Percentiles rank a stretch among this genome's conserved stretches.
These are phyloP conservation scores for Pseudoturritis turrita DNA, from an alignment of 345 rosid genomes.

Conservation along the genomic window DNA sequence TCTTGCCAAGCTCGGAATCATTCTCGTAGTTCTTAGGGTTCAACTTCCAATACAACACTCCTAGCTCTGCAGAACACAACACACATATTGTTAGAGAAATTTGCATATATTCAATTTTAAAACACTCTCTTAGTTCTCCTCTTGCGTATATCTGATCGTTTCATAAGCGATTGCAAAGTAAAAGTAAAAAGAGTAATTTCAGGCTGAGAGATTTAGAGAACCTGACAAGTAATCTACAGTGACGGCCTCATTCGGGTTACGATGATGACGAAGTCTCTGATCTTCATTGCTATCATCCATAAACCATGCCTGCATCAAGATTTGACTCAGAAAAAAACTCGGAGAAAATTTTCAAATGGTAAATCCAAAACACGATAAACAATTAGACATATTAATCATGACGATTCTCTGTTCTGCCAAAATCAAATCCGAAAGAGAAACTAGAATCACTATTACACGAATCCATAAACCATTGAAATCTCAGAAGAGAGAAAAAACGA, in stretches of 20 bases:
- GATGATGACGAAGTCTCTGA: conserved; percentile 35
- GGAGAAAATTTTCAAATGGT: background rate
- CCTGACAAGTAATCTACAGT: conserved; percentile 27
- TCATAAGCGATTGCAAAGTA: background rate
- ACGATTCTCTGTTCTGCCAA: background rate
- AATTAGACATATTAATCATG: too few relatives aligned
- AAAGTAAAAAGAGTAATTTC: background rate
- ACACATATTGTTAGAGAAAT: too few relatives aligned
- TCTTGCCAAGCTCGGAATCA: too few relatives aligned
- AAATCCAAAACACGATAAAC: background rate
- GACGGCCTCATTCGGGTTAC: conserved; percentile 24
- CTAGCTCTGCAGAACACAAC: too few relatives aligned
- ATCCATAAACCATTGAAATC: too few relatives aligned
- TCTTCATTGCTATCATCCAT: conserved; percentile 35
- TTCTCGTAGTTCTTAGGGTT: too few relatives aligned
- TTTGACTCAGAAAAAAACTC: background rate
- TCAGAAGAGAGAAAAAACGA: too few relatives aligned
- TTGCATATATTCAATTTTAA: background rate
- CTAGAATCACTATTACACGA: background rate
- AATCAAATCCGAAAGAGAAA: background rate
- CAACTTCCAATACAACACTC: too few relatives aligned
- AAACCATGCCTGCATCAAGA: conserved; percentile 34
- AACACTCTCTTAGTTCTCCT: background rate
- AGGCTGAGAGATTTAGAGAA: background rate
- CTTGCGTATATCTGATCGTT: background rate